Base-by-base conservation (phyloP, 345 rosid genomes). In the Pugionium cornutum region DNA sequence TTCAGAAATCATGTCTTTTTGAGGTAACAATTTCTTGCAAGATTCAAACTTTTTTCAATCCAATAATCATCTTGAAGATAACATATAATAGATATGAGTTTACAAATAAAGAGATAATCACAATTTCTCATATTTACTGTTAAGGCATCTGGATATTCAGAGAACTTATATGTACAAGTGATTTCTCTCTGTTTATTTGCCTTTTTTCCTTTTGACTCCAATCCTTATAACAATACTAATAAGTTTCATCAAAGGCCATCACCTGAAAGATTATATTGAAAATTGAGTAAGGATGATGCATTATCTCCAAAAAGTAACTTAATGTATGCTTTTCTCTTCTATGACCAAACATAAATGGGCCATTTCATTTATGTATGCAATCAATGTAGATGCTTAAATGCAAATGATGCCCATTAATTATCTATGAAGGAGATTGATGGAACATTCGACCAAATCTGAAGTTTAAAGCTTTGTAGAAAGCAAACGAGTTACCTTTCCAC, bases 401-500 rank as follows among this genome's bases (percentile, higher is more conserved):
- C 5, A 36, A 5, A 36, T 36, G 40, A 1, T 3, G 6, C 1
- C 5, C 6, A 3, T 36, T 36, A 36, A 36, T 6, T 7, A 42
- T 69, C 40, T 35, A 11, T 36, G 62, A 69, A 70, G 18, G 57
- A 45, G 57, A 62, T 2, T 46, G 68, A 69, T 61, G 51, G 18
- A 41, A 34, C 59, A 58, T 58, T 35, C 10, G 1, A 66, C 54
- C 66, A 58, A 55, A 62, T 7, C 28, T 0, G 2, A 50, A 44
- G 44, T 46, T 11, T 6, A 1, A 58, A 43, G 3, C 3, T 25
- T 40, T 4, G 42, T 28, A 10, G 45, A 66, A 56, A 31, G 62
- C 37, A 62, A 18, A 73, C 44, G 28, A 53, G 58, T 58, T 82
- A 94, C 99, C 99, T 85, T 88, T 78, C 99, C 96, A 67, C 99